Evolutionary conservation across 306 rosid genomes (phyloP), one percentile per base, ranked within the genome.

Genomic region (Neltuma alba): DNA sequence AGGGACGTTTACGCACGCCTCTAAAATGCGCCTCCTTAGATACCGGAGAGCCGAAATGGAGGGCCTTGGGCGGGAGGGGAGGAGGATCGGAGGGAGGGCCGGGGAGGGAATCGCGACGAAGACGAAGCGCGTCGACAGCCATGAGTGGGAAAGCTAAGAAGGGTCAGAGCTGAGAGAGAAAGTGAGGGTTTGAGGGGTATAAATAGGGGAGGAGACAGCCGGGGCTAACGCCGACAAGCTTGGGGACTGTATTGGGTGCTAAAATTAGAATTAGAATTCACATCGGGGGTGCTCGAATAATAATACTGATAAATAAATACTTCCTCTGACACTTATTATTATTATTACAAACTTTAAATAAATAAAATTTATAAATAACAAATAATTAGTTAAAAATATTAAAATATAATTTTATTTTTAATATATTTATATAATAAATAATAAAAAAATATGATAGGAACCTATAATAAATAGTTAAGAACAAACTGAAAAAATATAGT

Each of bases 1-100:
- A 91, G 0, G 92, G 95, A 31, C 92, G 86, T 85, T 85, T 87
- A 16, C 91, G 86, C 7, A 91, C 95, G 40, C 95, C 92, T 5
- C 95, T 75, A n/a, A 75, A 90, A 54, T 82, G 92, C 16, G 63
- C 20, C 75, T 77, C 86, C 74, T 80, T 87, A 28, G 75, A 36
- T 28, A 1, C 5, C 21, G 40, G 7, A 9, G 28, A 50, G 9
- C 52, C 72, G 2, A 18, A 57, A 0, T 28, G 77, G 50, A 25
- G 15, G 34, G 55, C 47, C 28, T 20, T 61, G 23, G 69, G 4
- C 6, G 81, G 72, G 7, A 44, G 54, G 3, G 76, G 83, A 9
- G 88, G 58, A 2, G 50, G 70, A 4, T 30, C 52, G 0, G 73
- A 11, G 6, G 66, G 37, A 52, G 63, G 13, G 16, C 64, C 77